Evolutionary conservation across 495 filamentous ascomycete species (phyloP), one percentile per base, ranked within the genome.

Genomic region (Elasticomyces elasticus): DNA sequence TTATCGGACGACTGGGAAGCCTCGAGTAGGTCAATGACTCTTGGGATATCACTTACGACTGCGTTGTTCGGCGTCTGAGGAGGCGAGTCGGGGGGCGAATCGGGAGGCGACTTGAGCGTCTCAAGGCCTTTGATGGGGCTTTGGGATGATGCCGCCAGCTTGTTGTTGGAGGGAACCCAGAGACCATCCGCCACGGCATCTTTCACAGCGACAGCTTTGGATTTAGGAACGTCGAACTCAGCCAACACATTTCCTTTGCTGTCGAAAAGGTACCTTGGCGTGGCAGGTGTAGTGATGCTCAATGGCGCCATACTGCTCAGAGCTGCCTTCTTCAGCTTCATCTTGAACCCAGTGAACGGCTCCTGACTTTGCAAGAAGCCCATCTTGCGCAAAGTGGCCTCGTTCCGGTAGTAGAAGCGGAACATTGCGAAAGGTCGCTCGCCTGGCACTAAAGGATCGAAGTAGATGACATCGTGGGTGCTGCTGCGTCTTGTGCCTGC

Each of bases 381-480:
- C 17, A 49, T 3, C 45, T 49, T 51, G 7, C 51, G 51, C 35
- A 43, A 43, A 0, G 3, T 53, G 17, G 41, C 25, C 33, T 52
- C 40, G 38, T 40, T 47, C n/a, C 55, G 49, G 28, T 58, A 52
- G 25, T 45, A 52, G 49, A 58, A 58, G 35, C 15, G 43, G 41
- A 58, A 58, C 2, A 19, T 47, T 27, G 55, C 55, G 37, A 41
- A 58, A 10, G 55, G 48, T 26, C 11, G 12, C 26, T 58, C 49
- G 13, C 12, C 40, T 1, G 35, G 0, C 24, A 25, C 40, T 9
- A 28, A 35, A 7, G 23, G 27, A 5, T 11, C 19, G 55, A 55
- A 58, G 33, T 41, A 17, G 33, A 56, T 35, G 17, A 30, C 23
- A 17, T 47, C 17, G 52, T 9, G 6, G 5, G 11, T 28, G 38